Percentiles rank a stretch among this genome's conserved stretches.
Conservation (phyloP, 2,329 filamentous ascomycete genomes). For the Fusarium gaditjirri region DNA sequence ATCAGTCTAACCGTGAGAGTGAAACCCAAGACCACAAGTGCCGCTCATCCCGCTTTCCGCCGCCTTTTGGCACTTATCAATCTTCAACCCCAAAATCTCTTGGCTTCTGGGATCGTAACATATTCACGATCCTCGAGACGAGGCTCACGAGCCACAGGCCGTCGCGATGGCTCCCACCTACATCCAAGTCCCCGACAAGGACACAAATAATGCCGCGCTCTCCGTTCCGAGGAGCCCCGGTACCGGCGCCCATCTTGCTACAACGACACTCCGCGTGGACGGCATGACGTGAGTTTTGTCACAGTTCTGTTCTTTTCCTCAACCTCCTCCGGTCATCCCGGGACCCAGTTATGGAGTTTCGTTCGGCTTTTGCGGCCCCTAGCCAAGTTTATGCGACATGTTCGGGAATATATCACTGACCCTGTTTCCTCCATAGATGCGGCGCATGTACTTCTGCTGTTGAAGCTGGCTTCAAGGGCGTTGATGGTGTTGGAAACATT, state of each 20-base stretch:
- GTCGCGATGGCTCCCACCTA: conserved; percentile 62
- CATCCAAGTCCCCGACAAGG: conserved; percentile 59
- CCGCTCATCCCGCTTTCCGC: conserved; percentile 17
- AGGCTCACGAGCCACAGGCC: conserved; percentile 31
- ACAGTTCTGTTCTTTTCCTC: conserved; percentile 6
- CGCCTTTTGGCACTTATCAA: not conserved
- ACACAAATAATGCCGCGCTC: conserved; percentile 47
- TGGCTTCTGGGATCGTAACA: conserved; percentile 24
- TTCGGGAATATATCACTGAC: conserved; percentile 46
- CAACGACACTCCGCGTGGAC: conserved; percentile 88
- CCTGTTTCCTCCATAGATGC: conserved; percentile 67
- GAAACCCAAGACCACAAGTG: conserved; percentile 6
- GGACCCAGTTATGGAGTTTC: conserved; percentile 12
- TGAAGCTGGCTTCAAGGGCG: conserved; percentile 86
- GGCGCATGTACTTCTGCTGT: conserved; percentile 96
- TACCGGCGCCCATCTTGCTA: conserved; percentile 75
- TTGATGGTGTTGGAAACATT: conserved; percentile 84
- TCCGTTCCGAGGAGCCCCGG: conserved; percentile 48
- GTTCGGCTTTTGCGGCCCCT: conserved; percentile 1
- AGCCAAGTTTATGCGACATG: conserved; percentile 2
- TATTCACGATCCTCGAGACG: conserved; percentile 49
- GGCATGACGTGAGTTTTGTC: conserved; percentile 77
- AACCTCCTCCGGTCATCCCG: conserved; percentile 29
- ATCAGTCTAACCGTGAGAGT: conserved; percentile 28
- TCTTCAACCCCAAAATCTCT: conserved; percentile 13